These are phyloP conservation scores for Aspergillus tubingensis DNA, from an alignment of 2,329 filamentous ascomycete species.

Conservation along the genomic window DNA sequence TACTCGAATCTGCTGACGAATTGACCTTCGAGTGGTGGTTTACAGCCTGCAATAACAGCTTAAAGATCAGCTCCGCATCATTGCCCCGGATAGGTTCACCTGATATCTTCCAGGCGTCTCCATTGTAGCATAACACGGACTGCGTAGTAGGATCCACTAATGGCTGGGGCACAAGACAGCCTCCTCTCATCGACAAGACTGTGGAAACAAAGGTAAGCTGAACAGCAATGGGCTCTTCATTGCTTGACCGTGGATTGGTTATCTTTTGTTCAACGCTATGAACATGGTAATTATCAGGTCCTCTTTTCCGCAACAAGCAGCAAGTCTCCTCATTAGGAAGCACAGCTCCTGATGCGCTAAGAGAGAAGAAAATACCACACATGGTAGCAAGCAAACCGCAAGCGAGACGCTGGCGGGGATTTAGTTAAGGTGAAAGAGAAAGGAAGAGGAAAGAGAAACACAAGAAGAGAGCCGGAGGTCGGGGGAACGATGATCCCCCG, in stretches of 20 bases:
- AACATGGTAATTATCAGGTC: slow-evolving; percentile 46
- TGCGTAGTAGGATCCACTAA: slow-evolving; percentile 58
- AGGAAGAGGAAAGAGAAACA: slow-evolving; percentile 10
- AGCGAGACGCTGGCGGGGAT: not conserved
- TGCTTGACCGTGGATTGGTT: slow-evolving; percentile 11
- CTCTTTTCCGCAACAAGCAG: slow-evolving; percentile 41
- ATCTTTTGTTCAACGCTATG: slow-evolving; percentile 31
- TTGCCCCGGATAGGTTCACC: slow-evolving; percentile 65
- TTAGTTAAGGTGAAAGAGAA: not conserved
- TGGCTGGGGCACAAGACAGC: slow-evolving; percentile 71
- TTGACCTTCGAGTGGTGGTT: slow-evolving; percentile 8
- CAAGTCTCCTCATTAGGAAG: slow-evolving; percentile 37
- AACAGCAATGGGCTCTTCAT: slow-evolving; percentile 30
- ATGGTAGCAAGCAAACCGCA: slow-evolving; percentile 29
- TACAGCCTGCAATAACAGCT: slow-evolving; percentile 55
- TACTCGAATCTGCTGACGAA: slow-evolving; percentile 15
- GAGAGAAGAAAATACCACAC: slow-evolving; percentile 57
- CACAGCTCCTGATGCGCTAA: slow-evolving; percentile 37
- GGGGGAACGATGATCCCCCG: slow-evolving; percentile 39
- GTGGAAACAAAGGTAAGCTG: slow-evolving; percentile 73
- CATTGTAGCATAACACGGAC: slow-evolving; percentile 91
- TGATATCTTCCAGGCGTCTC: slow-evolving; percentile 83
- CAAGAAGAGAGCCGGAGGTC: slow-evolving; percentile 21
- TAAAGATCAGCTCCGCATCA: slow-evolving; percentile 72
- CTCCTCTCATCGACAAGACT: slow-evolving; percentile 85